phyloP scores from a whole-genome alignment of 208 protist species.

The Acanthamoeba healyi region DNA sequence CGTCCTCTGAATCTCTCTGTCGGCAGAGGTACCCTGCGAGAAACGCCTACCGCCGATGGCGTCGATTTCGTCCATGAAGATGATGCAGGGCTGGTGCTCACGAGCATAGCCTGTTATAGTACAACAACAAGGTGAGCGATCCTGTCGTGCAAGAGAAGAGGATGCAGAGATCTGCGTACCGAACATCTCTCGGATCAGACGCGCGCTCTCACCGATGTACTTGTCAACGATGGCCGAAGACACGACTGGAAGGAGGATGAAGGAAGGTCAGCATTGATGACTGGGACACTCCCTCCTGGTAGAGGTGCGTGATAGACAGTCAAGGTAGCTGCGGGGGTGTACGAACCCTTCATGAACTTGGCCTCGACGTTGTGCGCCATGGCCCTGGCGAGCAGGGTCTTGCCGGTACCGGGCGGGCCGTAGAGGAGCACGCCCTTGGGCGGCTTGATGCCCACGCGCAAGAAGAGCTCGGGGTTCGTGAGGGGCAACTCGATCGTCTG shows the following conservation, averaged over 20 bases:
- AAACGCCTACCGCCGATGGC: conserved; percentile 99
- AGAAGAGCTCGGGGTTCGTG: conserved; percentile 99
- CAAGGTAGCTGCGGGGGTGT: no score
- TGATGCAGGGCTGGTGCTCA: conserved; percentile 99
- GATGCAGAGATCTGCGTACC: conserved; percentile 86
- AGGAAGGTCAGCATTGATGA: no score
- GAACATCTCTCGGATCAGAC: conserved; percentile 99
- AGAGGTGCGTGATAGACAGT: no score
- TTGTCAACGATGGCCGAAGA: conserved; percentile 99
- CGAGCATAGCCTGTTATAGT: conserved; percentile 90
- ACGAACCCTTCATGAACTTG: conserved; percentile 96
- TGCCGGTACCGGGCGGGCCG: conserved; percentile 97
- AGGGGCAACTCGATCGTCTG: conserved; percentile 99
- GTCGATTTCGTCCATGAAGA: conserved; percentile 99
- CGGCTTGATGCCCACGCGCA: conserved; percentile 98
- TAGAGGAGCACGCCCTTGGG: conserved; percentile 99
- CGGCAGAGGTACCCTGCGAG: conserved; percentile 97
- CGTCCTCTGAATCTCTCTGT: conserved; percentile 99
- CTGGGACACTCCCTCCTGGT: no score
- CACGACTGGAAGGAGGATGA: conserved; percentile 91
- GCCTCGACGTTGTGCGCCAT: conserved; percentile 99
- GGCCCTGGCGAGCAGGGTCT: conserved; percentile 98
- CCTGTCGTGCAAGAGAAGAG: background rate
- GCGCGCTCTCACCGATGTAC: conserved; percentile 99
- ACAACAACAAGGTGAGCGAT: background rate